Conservation (phyloP, 2,329 filamentous ascomycete genomes). For the Arachnomyces sp. region DNA sequence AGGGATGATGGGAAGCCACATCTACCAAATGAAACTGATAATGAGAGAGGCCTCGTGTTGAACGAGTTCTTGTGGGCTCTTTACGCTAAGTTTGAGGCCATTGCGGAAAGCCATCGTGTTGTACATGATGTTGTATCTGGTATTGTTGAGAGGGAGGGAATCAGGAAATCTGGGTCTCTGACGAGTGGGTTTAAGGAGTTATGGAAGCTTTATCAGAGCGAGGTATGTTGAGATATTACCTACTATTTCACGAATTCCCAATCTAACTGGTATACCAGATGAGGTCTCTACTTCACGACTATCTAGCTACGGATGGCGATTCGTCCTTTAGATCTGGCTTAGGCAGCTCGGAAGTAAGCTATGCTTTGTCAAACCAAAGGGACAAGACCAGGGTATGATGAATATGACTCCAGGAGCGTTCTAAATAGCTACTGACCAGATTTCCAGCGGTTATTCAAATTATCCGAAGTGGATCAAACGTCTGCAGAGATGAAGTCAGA, state of each 20-base stretch:
- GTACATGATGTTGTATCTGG: slow-evolving; percentile 86
- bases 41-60: slow-evolving; percentile 73
- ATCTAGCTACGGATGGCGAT: slow-evolving; percentile 86
- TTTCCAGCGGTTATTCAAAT: slow-evolving; percentile 59
- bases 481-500: slow-evolving; percentile 71
- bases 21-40: slow-evolving; percentile 61
- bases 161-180: slow-evolving; percentile 54
- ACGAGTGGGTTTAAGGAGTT: slow-evolving; percentile 89
- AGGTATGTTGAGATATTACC: slow-evolving; percentile 38
- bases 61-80: slow-evolving; percentile 86
- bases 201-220: slow-evolving; percentile 97
- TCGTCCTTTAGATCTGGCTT: slow-evolving; percentile 49
- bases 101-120: slow-evolving; percentile 88
- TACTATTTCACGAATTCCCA: background rate
- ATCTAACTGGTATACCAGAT: slow-evolving; percentile 43
- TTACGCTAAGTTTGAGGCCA: slow-evolving; percentile 94
- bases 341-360: slow-evolving; percentile 40
- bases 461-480: slow-evolving; percentile 75
- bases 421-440: no score
- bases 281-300: slow-evolving; percentile 85
- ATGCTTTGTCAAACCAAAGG: slow-evolving; percentile 42
- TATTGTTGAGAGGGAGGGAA: slow-evolving; percentile 72
- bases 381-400: slow-evolving; percentile 40
- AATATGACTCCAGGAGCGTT: background rate
- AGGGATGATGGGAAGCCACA: slow-evolving; percentile 44